Base-by-base conservation (phyloP, 2,329 filamentous ascomycete genomes). In the Fusarium verticillioides region DNA sequence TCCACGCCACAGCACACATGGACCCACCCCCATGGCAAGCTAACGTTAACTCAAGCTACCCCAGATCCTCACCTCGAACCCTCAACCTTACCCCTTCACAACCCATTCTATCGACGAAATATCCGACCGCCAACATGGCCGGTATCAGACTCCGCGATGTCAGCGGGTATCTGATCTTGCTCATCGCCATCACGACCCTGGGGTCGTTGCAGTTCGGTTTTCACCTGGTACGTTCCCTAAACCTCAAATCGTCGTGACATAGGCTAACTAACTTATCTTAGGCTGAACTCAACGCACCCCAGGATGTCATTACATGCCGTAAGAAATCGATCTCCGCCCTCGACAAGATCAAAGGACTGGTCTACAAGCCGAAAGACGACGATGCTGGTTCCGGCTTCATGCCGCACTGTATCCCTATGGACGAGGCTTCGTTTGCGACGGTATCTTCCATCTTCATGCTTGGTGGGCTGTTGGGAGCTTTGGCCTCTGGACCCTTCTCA, bases 141-240 rank as follows among this genome's bases (percentile, higher is more conserved):
- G 77, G 70, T 28, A 50, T 82, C 39, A 72, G 74, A 68, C 71
- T 85, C 60, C 81, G 80, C 71, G 83, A 86, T 76, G 85, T 95
- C 62, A 96, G 94, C 40, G 86, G 90, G 9, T 97, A 94, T 82
- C 90, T 98, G 77, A 80, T 96, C 78, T 89, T 94, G 79, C 84
- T 96, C 52, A 88, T 98, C 62, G 84, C 91, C 68, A 87, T 95
- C 66, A 90, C 93, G 47, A 97, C 95, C 1, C 84, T 98, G 23
- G 96, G 96, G 2, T 94, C 96, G 4, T 88, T 98, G 49, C 94
- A 98, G 78, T 99, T 98, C 80, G 96, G 96, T 71, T 98, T 94
- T 83, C 96, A 98, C 83, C 83, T 98, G 81, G 95, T 96, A 88
- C 79, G 26, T 36, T 62, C 26, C n/a, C 16, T 23, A 36, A 60